Conservation (phyloP, 2,329 filamentous ascomycete genomes). For the Phaeosphaeriaceae sp. region DNA sequence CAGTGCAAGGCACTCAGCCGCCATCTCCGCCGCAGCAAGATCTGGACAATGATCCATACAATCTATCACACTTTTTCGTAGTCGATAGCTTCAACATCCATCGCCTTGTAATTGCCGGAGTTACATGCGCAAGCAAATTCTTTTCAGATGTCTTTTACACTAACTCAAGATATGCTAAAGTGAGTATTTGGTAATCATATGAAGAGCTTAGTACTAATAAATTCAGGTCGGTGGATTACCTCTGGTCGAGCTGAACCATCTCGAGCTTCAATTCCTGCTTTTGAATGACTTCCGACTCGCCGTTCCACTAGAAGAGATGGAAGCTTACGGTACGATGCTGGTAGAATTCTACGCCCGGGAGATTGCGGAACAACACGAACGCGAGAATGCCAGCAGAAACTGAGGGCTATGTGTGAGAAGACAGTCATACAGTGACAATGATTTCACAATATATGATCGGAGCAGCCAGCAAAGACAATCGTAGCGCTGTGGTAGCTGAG, state of each 20-base stretch:
- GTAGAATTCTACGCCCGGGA: constrained; percentile 97
- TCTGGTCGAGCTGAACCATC: constrained; percentile 88
- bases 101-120: constrained; percentile 91
- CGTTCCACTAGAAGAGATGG: constrained; percentile 91
- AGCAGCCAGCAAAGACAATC: no score
- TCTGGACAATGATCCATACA: constrained; percentile 56
- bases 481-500: neutral
- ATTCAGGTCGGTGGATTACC: constrained; percentile 91
- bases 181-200: constrained; percentile 53
- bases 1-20: constrained; percentile 36
- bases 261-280: constrained; percentile 93
- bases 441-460: no score
- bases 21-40: constrained; percentile 49
- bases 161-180: constrained; percentile 98
- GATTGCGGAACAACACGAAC: constrained; percentile 70
- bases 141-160: constrained; percentile 99
- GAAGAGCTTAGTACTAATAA: constrained; percentile 15
- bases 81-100: constrained; percentile 99
- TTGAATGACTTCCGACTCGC: constrained; percentile 96
- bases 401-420: neutral
- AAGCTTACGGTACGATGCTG: constrained; percentile 97
- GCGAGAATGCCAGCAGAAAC: constrained; percentile 27
- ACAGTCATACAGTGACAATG: neutral
- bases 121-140: constrained; percentile 99
- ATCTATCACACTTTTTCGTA: constrained; percentile 79